Base-by-base conservation (phyloP, 2,329 filamentous ascomycete genomes). In the Ascochyta lentis region DNA sequence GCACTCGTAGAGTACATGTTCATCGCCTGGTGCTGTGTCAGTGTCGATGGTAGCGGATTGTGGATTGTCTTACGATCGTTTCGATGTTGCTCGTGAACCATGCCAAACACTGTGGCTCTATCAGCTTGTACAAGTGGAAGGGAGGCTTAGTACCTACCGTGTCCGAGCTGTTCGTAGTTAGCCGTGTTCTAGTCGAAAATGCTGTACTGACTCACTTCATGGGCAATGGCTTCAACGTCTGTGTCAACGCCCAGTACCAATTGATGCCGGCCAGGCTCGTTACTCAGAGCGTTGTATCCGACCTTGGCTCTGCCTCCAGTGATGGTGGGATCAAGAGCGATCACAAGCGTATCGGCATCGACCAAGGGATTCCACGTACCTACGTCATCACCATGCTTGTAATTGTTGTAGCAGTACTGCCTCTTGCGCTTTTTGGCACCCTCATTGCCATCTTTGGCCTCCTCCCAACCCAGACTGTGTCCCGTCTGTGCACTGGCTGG, bases 41-140 rank as follows among this genome's bases (percentile, higher is more conserved):
- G 45, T 5, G 6, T 22, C 8, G 33, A 4, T 16, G 10, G 23
- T 40, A 31, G 27, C 35, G 22, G 46, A 41, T 16, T 42, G 35
- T n/a, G 33, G 6, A 19, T 34, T 16, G 34, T 34, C 50, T 53
- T 42, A 22, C 55, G 45, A 26, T 58, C 55, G 31, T 40, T 33
- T 16, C 55, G 49, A n/a, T 29, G 22, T 15, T 50, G 45, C 23
- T 58, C 55, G 29, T 53, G 55, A 1, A 34, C n/a, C 44, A 58
- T 49, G n/a, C 49, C 55, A 12, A 58, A 35, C 1, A 54, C 55
- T 47, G n/a, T 15, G 6, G 10, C 1, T 39, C 15, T 7, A 19
- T 39, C 22, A 39, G 22, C 16, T 24, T 39, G 3, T 4, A 1
- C 12, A 4, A 9, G 6, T 39, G 2, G 1, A 23, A 4, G 4